phyloP scores from a whole-genome alignment of 129 eudicot genomes.

The Saposhnikovia divaricata region DNA sequence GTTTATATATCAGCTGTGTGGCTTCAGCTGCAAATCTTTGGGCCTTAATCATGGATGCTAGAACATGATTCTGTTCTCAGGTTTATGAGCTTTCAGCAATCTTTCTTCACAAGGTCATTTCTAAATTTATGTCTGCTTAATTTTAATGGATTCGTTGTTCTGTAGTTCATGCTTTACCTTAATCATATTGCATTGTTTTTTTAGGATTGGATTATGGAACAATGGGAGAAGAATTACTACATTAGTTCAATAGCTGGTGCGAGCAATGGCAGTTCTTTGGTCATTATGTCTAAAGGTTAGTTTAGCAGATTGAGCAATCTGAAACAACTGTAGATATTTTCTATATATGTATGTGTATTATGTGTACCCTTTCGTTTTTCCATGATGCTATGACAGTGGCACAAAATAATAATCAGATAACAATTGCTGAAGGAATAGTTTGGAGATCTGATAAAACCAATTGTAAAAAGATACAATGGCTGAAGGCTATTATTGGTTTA shows the following conservation, averaged over 20 bases:
- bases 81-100: slow-evolving; percentile 77
- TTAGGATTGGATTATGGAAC: slow-evolving; percentile 99
- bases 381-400: background rate
- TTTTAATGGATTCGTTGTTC: no score
- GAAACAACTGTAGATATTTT: background rate
- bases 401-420: background rate
- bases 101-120: slow-evolving; percentile 21
- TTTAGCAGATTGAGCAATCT: background rate
- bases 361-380: background rate
- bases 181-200: background rate
- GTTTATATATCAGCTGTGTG: slow-evolving; percentile 84
- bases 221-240: slow-evolving; percentile 96
- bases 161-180: background rate
- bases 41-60: slow-evolving; percentile 98
- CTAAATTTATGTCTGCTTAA: background rate
- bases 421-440: background rate
- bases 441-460: no score
- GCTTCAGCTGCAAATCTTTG: slow-evolving; percentile 90
- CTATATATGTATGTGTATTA: background rate
- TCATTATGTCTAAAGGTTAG: slow-evolving; percentile 95
- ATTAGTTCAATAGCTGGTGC: slow-evolving; percentile 94
- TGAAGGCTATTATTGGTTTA: background rate
- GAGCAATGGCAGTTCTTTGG: slow-evolving; percentile 85
- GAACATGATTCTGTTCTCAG: slow-evolving; percentile 78
- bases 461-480: no score